phyloP scores from a whole-genome alignment of 306 rosid genomes.

The Astragalus membranaceus region DNA sequence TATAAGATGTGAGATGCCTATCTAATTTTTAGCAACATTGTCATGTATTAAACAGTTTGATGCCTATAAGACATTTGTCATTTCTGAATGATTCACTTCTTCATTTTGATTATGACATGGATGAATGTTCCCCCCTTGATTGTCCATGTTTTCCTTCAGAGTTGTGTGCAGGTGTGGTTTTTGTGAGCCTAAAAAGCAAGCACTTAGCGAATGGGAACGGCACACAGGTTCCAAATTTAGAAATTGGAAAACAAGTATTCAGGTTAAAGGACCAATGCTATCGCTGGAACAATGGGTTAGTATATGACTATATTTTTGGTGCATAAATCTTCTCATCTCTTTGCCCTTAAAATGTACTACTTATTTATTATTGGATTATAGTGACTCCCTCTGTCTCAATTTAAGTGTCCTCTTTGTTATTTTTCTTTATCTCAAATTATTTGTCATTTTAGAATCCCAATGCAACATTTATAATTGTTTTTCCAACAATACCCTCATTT shows the following conservation, averaged over 20 bases:
- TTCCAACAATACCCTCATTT: too few relatives aligned
- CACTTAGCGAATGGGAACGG: conserved; percentile 75
- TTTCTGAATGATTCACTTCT: background rate
- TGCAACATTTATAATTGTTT: too few relatives aligned
- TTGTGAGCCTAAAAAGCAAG: conserved; percentile 65
- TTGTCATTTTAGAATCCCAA: too few relatives aligned
- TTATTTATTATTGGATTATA: background rate
- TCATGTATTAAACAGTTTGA: background rate
- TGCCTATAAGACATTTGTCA: background rate
- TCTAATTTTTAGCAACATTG: background rate
- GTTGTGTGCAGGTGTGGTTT: conserved; percentile 75
- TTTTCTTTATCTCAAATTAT: too few relatives aligned
- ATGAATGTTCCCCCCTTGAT: background rate
- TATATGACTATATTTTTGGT: conserved; percentile 16
- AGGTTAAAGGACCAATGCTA: conserved; percentile 66
- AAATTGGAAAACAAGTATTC: conserved; percentile 81
- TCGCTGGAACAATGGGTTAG: conserved; percentile 84
- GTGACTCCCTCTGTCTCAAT: too few relatives aligned
- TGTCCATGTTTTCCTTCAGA: conserved; percentile 39
- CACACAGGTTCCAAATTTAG: conserved; percentile 75
- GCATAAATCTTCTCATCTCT: conserved; percentile 6
- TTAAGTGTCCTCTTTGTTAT: too few relatives aligned
- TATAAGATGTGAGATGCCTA: background rate
- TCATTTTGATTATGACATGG: conserved; percentile 2
- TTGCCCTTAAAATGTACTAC: background rate